Evolutionary conservation across 75 land plant species (phyloP).

Genomic region (Selaginella moellendorffii): DNA sequence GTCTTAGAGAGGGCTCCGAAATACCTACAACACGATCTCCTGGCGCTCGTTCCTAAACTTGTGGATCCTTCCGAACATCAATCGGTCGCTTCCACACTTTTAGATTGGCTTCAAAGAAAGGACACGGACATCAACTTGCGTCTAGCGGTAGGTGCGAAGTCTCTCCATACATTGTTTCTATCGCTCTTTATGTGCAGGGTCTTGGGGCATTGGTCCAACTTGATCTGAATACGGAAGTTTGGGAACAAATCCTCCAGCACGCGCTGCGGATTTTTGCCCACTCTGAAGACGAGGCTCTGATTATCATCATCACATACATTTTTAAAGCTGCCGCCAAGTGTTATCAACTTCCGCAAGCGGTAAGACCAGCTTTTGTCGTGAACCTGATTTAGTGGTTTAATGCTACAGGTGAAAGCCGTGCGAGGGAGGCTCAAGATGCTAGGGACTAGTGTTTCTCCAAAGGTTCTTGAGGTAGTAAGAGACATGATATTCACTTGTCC

Average conservation of each 20-base stretch:
- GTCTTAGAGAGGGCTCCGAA: constrained; percentile 85
- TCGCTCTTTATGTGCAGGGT: constrained; percentile 43
- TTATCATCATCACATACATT: constrained; percentile 51
- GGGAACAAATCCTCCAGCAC: constrained; percentile 63
- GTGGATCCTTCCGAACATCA: constrained; percentile 79
- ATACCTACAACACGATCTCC: constrained; percentile 65
- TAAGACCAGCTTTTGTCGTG: constrained; percentile 23
- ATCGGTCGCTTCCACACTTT: constrained; percentile 62
- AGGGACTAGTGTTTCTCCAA: constrained; percentile 61
- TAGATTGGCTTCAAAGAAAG: constrained; percentile 65
- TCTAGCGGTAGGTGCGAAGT: constrained; percentile 29
- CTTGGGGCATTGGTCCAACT: constrained; percentile 75
- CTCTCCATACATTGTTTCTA: neutral
- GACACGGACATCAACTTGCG: constrained; percentile 61
- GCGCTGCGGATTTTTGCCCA: constrained; percentile 48
- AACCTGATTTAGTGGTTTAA: neutral
- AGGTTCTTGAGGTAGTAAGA: constrained; percentile 61
- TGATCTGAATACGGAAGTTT: constrained; percentile 65
- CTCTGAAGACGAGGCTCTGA: constrained; percentile 79
- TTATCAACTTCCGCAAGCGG: constrained; percentile 67
- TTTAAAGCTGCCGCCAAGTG: constrained; percentile 89
- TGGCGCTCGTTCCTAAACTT: constrained; percentile 80
- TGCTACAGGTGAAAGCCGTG: constrained; percentile 51
- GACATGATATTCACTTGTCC: constrained; percentile 43
- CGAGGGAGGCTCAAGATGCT: constrained; percentile 55